phyloP scores from a whole-genome alignment of 768 basidiomycete species.

The Candolleomyces aberdarensis region DNA sequence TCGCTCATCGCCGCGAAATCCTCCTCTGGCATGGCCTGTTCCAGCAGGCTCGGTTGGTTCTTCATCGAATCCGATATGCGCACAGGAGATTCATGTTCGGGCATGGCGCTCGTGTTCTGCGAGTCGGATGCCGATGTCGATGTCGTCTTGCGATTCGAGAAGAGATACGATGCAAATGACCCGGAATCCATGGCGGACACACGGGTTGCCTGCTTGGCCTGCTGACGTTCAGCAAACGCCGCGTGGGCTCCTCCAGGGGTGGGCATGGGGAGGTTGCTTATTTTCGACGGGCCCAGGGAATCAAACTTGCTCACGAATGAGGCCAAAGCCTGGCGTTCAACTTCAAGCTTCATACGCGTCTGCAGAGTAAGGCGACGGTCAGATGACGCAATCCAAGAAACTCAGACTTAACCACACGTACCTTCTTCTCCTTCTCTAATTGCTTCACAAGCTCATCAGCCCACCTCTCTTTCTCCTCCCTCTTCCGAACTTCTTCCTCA shows the following conservation, averaged over 20 bases:
- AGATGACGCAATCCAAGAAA: not conserved
- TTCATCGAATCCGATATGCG: conserved; percentile 36
- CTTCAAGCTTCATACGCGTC: conserved; percentile 64
- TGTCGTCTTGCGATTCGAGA: conserved; percentile 16
- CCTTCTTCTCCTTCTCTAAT: conserved; percentile 77
- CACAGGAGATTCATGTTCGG: conserved; percentile 48
- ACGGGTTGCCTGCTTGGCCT: conserved; percentile 16
- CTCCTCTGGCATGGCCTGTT: conserved; percentile 57
- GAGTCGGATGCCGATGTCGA: conserved; percentile 4
- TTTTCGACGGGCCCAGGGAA: conserved; percentile 52
- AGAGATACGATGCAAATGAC: conserved; percentile 8
- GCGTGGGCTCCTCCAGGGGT: conserved; percentile 49
- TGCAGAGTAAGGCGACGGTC: conserved; percentile 19
- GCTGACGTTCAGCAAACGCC: conserved; percentile 45
- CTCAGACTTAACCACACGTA: conserved; percentile 21
- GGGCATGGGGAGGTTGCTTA: conserved; percentile 47
- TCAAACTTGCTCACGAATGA: conserved; percentile 85
- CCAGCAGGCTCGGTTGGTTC: conserved; percentile 50
- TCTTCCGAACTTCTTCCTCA: conserved; percentile 51
- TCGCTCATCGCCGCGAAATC: conserved; percentile 43
- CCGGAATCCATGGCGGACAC: conserved; percentile 4
- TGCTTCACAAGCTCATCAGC: conserved; percentile 70
- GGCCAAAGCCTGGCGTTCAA: conserved; percentile 73
- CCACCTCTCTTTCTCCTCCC: conserved; percentile 74
- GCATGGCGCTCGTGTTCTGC: conserved; percentile 12